Evolutionary conservation across 2,329 filamentous ascomycete genomes (phyloP).

Genomic region (Fusarium cicatricum): DNA sequence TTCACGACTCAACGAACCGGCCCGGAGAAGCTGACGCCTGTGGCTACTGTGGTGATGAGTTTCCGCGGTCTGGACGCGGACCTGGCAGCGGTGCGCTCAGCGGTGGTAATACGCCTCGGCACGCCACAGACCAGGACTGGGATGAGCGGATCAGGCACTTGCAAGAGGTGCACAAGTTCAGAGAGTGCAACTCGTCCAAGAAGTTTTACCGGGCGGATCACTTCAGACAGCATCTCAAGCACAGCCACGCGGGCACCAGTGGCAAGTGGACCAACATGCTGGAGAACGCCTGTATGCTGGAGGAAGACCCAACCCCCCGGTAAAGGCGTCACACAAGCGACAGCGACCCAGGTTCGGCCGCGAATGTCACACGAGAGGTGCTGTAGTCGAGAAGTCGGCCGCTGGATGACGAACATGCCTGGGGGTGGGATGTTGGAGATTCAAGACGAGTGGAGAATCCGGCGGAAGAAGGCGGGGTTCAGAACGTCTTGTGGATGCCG

Average conservation of each 20-base stretch:
- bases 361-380: constrained; percentile 9
- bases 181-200: constrained; percentile 97
- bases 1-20: constrained; percentile 78
- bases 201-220: constrained; percentile 98
- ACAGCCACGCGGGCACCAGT: constrained; percentile 94
- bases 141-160: constrained; percentile 86
- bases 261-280: constrained; percentile 99
- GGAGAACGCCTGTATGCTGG: constrained; percentile 95
- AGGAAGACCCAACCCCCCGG: constrained; percentile 66
- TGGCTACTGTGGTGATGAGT: constrained; percentile 96
- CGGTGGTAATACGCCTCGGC: constrained; percentile 50
- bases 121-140: constrained; percentile 84
- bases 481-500: constrained; percentile 17
- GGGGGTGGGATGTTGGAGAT: constrained; percentile 27
- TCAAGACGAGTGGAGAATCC: constrained; percentile 29
- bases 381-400: constrained; percentile 11
- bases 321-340: constrained; percentile 31
- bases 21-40: constrained; percentile 80
- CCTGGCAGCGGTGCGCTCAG: constrained; percentile 45
- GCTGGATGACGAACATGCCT: constrained; percentile 21
- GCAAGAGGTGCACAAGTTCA: constrained; percentile 92
- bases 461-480: constrained; percentile 34
- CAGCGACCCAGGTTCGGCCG: constrained; percentile 8
- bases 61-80: constrained; percentile 61
- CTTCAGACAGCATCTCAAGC: constrained; percentile 97